A percentile compares a stretch with the other conserved stretches of the same genome.
Conservation (phyloP, 2,329 filamentous ascomycete genomes). For the Colletotrichum sp. region DNA sequence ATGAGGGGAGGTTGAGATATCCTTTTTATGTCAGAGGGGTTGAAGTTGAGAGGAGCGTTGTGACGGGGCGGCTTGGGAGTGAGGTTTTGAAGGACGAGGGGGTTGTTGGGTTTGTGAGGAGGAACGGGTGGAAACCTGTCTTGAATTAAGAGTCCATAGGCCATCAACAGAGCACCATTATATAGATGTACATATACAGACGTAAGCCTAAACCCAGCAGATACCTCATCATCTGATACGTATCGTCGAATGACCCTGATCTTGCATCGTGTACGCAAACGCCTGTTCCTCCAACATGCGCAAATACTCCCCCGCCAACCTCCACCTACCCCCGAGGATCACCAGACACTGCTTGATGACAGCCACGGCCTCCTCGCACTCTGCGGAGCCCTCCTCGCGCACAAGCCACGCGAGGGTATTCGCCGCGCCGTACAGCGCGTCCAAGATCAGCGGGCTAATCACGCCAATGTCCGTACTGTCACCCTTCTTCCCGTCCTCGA, state of each 20-base stretch:
- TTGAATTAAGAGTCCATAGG: conserved; percentile 33
- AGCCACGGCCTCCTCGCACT: conserved; percentile 30
- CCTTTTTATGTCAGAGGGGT: conserved; percentile 67
- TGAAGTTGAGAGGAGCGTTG: conserved; percentile 67
- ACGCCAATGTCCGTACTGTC: conserved; percentile 25
- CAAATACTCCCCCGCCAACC: conserved; percentile 39
- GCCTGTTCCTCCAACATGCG: conserved; percentile 39
- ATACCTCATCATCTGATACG: neutral
- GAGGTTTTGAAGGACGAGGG: conserved; percentile 69
- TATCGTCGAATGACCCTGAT: neutral
- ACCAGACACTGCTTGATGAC: conserved; percentile 32
- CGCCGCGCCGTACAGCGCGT: conserved; percentile 40
- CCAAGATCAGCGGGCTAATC: conserved; percentile 40
- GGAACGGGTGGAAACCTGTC: conserved; percentile 64
- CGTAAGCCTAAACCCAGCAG: neutral
- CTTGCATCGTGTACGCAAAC: conserved; percentile 27
- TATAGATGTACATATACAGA: neutral
- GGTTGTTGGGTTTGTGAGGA: conserved; percentile 58
- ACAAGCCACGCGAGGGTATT: conserved; percentile 41
- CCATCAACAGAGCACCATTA: neutral
- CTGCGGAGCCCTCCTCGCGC: conserved; percentile 37
- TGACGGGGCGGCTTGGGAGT: conserved; percentile 64
- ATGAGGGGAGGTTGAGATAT: conserved; percentile 43
- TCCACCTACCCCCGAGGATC: conserved; percentile 36
- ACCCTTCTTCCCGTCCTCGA: neutral